Percentiles rank a stretch among this genome's conserved stretches.
These are phyloP conservation scores for Arabis hirsuta DNA, from an alignment of 345 rosid genomes.

Conservation along the genomic window DNA sequence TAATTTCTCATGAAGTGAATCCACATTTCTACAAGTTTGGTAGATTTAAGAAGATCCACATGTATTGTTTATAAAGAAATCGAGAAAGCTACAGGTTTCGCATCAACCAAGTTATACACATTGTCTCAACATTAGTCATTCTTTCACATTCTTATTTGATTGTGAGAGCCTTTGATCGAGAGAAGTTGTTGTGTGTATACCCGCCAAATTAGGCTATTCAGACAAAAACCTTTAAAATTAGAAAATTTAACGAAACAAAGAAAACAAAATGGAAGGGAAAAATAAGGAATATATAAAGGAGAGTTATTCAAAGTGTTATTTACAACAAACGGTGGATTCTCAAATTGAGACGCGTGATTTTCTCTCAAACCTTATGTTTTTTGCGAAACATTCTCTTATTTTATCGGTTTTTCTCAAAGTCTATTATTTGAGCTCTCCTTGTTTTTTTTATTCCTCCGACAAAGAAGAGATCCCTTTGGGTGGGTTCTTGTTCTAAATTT, in stretches of 20 bases:
- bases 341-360: constrained; percentile 34
- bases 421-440: constrained; percentile 31
- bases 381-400: constrained; percentile 32
- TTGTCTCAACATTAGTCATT: neutral
- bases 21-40: too few species aligned
- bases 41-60: neutral
- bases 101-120: constrained; percentile 1
- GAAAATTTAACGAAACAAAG: constrained; percentile 27
- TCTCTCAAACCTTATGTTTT: constrained; percentile 41
- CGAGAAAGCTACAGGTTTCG: neutral
- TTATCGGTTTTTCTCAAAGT: constrained; percentile 13
- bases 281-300: constrained; percentile 6
- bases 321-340: constrained; percentile 30
- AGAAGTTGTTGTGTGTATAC: constrained; percentile 26
- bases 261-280: constrained; percentile 19
- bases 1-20: too few species aligned
- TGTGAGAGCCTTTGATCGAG: constrained; percentile 21
- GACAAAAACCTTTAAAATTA: constrained; percentile 32
- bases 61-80: neutral
- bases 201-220: constrained; percentile 42
- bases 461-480: constrained; percentile 13
- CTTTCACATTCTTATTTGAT: constrained; percentile 5
- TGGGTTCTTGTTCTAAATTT: neutral
- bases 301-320: constrained; percentile 18
- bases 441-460: constrained; percentile 26